Evolutionary conservation across 1,284 basidiomycete genomes (phyloP), one percentile per base, ranked within the genome.

Genomic region (Ganoderma lingzhi): DNA sequence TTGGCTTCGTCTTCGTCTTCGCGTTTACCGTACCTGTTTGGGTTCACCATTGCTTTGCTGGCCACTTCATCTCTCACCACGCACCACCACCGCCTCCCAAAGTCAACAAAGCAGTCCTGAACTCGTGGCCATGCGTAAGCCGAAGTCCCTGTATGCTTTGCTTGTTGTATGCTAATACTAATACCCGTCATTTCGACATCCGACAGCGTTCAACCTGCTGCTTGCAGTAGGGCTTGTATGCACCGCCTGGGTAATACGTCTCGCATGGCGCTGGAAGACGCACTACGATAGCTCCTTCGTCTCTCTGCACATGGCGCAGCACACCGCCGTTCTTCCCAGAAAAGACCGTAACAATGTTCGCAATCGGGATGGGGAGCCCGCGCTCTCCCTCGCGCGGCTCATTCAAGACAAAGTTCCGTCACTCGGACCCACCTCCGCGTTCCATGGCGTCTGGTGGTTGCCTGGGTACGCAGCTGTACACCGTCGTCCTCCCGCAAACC

Each of bases 391-490:
- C 17, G 65, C 62, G 41, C 60, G 71, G n/a, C 68, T 77, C 62
- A 56, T 77, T 8, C 70, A 65, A 35, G 64, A 67, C 37, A 72
- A 70, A 58, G 72, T 78, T 37, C 74, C 74, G 10, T 63, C 74
- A 35, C 73, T 78, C 15, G 66, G 64, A 30, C 60, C 68, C 1
- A 48, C 61, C 5, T 64, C 73, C 28, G 65, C 51, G 1, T 79
- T 77, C 66, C 61, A 70, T n/a, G 66, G 72, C 23, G 70, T 73
- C 5, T 76, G 75, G 74, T 79, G 76, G 75, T 67, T 79, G 32
- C 78, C 77, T 23, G 71, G 72, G 78, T 79, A 71, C n/a, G 71
- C n/a, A 2, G 12, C 23, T 28, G 15, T 10, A 17, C 44, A 8
- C 39, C 62, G 37, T 51, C 12, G 28, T 35, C n/a, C 48, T 35